phyloP scores from a whole-genome alignment of 2,329 filamentous ascomycete species.

The Neofusicoccum laricinum region DNA sequence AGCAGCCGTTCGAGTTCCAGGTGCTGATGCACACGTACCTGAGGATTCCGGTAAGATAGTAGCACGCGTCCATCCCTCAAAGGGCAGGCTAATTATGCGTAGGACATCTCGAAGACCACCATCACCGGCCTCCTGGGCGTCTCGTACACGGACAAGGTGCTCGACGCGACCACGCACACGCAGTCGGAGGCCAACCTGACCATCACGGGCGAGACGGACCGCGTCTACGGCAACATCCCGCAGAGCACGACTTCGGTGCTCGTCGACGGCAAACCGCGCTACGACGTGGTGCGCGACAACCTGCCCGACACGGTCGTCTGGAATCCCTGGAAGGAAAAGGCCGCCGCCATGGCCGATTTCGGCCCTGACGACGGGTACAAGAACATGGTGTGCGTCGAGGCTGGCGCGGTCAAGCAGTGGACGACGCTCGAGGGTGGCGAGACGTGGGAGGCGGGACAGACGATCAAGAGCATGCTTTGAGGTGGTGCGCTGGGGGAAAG shows the following conservation, averaged over 20 bases:
- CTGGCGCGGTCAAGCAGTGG: constrained; percentile 79
- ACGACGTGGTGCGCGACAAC: constrained; percentile 77
- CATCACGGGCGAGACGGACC: constrained; percentile 79
- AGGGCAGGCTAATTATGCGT: not conserved
- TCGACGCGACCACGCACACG: constrained; percentile 60
- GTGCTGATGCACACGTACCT: constrained; percentile 90
- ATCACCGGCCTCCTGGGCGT: constrained; percentile 75
- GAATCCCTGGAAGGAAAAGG: constrained; percentile 94
- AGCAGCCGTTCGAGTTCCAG: constrained; percentile 83
- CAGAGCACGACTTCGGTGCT: constrained; percentile 63
- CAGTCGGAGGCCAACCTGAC: constrained; percentile 63
- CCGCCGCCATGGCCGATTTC: constrained; percentile 80
- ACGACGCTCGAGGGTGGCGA: constrained; percentile 79
- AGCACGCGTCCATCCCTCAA: not conserved
- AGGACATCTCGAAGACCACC: constrained; percentile 76
- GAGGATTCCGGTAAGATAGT: constrained; percentile 65
- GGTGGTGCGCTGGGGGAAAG: not conserved
- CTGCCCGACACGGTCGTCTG: constrained; percentile 88
- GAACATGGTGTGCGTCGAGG: constrained; percentile 93
- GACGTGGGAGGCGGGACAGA: constrained; percentile 63
- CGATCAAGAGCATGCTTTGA: constrained; percentile 46
- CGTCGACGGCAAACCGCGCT: constrained; percentile 62
- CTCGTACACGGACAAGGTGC: constrained; percentile 80
- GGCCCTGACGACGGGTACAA: constrained; percentile 84
- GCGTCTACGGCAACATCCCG: constrained; percentile 71